phyloP scores from a whole-genome alignment of 2,329 filamentous ascomycete genomes.

The Albifimbria verrucaria region DNA sequence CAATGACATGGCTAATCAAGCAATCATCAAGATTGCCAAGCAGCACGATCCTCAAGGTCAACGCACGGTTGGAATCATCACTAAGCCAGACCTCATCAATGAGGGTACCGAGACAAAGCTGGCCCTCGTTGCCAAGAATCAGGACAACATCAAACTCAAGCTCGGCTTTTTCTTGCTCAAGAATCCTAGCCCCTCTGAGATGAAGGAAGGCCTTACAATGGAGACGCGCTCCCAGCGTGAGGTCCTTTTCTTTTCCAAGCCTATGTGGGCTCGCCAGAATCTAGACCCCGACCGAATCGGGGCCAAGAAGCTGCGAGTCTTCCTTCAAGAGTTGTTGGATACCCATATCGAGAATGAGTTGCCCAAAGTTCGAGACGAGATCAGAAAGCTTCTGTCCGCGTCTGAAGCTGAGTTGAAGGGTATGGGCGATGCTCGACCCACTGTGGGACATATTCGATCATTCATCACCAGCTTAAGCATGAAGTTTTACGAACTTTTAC shows the following conservation, averaged over 20 bases:
- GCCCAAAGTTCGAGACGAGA: slow-evolving; percentile 20
- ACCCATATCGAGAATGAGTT: slow-evolving; percentile 25
- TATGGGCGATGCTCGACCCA: slow-evolving; percentile 14
- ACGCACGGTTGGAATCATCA: slow-evolving; percentile 41
- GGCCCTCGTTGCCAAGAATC: slow-evolving; percentile 23
- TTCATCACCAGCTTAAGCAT: slow-evolving; percentile 18
- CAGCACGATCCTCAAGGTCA: slow-evolving; percentile 26
- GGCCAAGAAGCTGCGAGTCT: slow-evolving; percentile 12
- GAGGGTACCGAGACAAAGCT: slow-evolving; percentile 15
- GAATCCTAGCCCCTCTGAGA: slow-evolving; percentile 28
- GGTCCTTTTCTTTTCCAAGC: slow-evolving; percentile 36
- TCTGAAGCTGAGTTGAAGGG: slow-evolving; percentile 6
- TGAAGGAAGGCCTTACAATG: slow-evolving; percentile 29
- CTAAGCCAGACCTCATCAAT: slow-evolving; percentile 35
- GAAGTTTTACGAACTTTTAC: slow-evolving; percentile 18
- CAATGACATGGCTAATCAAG: slow-evolving; percentile 36
- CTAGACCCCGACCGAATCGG: slow-evolving; percentile 17
- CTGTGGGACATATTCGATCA: slow-evolving; percentile 12
- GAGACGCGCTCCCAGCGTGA: slow-evolving; percentile 31
- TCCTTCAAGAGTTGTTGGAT: slow-evolving; percentile 21
- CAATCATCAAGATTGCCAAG: slow-evolving; percentile 25
- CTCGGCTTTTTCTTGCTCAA: slow-evolving; percentile 31
- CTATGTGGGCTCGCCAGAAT: slow-evolving; percentile 25
- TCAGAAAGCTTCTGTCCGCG: slow-evolving; percentile 9
- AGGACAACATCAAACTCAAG: slow-evolving; percentile 40